These are phyloP conservation scores for Marchantia paleacea DNA, from an alignment of 225 moss, liverwort and hornwort species.

Conservation along the genomic window DNA sequence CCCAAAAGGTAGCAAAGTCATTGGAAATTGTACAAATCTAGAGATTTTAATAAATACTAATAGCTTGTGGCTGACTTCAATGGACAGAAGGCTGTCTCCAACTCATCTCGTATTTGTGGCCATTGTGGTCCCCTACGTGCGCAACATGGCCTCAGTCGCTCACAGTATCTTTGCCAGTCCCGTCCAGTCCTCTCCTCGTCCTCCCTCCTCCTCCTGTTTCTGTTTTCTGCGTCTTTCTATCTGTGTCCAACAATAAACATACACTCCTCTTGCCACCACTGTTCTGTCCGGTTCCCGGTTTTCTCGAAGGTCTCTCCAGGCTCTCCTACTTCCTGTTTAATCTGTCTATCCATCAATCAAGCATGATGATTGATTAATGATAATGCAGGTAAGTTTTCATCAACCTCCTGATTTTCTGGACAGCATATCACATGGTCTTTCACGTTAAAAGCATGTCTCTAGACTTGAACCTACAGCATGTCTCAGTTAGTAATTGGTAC, in stretches of 20 bases:
- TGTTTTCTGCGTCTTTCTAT: constrained; percentile 1
- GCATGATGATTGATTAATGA: background rate
- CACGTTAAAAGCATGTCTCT: too few species aligned
- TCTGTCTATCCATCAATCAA: background rate
- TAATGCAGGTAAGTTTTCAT: background rate
- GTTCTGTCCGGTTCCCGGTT: background rate
- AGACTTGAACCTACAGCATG: too few species aligned
- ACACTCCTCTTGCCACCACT: background rate
- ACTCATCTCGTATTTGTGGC: constrained; percentile 9
- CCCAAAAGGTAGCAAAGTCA: background rate
- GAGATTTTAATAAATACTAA: background rate
- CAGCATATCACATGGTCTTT: too few species aligned
- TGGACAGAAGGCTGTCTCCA: constrained; percentile 14
- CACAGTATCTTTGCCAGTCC: background rate
- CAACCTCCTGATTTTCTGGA: too few species aligned
- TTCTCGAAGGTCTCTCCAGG: background rate
- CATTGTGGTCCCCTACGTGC: constrained; percentile 22
- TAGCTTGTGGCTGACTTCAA: constrained; percentile 8
- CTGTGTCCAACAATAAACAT: constrained; percentile 18
- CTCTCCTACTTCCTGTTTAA: background rate
- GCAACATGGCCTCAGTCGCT: constrained; percentile 9
- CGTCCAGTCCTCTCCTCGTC: too few species aligned
- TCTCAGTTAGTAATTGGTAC: too few species aligned
- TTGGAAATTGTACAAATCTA: background rate
- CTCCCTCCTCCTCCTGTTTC: too few species aligned